Conservation (phyloP, 1,284 basidiomycete species). For the Microbotryum saponariae region DNA sequence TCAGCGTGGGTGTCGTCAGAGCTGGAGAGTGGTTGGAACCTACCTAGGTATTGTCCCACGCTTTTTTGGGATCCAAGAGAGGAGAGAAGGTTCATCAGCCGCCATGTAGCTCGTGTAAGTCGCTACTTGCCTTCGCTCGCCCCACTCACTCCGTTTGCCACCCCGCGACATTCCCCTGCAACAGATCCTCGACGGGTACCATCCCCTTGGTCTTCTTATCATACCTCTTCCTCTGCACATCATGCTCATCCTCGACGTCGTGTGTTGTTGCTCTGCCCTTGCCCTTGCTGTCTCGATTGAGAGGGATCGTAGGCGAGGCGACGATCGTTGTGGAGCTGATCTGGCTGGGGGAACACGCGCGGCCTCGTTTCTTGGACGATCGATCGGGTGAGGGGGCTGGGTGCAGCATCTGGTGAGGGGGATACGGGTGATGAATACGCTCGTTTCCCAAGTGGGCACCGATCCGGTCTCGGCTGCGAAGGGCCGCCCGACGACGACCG, state of each 20-base stretch:
- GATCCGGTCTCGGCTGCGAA: neutral
- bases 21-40: neutral
- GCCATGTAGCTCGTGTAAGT: no score
- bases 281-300: neutral
- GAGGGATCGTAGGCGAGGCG: neutral
- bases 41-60: conserved; percentile 28
- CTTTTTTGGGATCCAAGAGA: no score
- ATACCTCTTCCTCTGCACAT: neutral
- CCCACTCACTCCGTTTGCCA: conserved; percentile 28
- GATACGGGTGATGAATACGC: neutral
- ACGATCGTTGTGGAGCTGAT: conserved; percentile 5
- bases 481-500: neutral
- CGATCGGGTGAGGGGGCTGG: neutral
- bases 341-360: conserved; percentile 9
- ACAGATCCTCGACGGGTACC: conserved; percentile 21
- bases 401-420: conserved; percentile 16
- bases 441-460: neutral
- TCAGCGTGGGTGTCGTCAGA: neutral
- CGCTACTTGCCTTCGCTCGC: no score
- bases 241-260: neutral
- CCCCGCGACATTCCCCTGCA: conserved; percentile 16
- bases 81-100: neutral
- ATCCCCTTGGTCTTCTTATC: conserved; percentile 5
- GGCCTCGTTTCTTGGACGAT: neutral
- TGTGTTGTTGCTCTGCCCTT: conserved; percentile 16